Evolutionary conservation across 257 asterid species (phyloP).

Genomic region (Primulina eburnea): DNA sequence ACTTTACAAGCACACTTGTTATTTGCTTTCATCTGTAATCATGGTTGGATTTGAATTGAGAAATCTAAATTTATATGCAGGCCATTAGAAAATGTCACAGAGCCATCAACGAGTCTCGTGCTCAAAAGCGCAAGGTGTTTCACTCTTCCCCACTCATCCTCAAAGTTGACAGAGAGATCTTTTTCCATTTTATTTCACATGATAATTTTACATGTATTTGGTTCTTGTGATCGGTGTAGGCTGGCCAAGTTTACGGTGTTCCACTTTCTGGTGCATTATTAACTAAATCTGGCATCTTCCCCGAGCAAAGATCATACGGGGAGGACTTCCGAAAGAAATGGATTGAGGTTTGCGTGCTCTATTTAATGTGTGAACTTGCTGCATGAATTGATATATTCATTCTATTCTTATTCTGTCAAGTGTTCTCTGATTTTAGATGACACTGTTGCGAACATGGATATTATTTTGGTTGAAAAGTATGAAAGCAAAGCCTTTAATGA

Average conservation of each 20-base stretch:
- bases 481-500: neutral
- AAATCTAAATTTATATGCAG: conserved; percentile 43
- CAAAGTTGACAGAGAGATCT: conserved; percentile 16
- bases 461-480: neutral
- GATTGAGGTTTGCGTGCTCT: conserved; percentile 75
- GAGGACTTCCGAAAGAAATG: conserved; percentile 95
- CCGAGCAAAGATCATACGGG: conserved; percentile 90
- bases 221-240: conserved; percentile 42
- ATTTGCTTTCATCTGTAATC: conserved; percentile 14
- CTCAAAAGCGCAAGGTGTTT: conserved; percentile 86
- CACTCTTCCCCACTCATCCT: conserved; percentile 29
- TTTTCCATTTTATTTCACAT: neutral
- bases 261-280: conserved; percentile 81
- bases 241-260: conserved; percentile 97
- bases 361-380: conserved; percentile 26
- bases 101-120: conserved; percentile 93
- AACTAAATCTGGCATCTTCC: conserved; percentile 72
- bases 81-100: conserved; percentile 87
- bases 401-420: conserved; percentile 15
- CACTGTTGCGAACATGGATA: neutral
- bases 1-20: conserved; percentile 11
- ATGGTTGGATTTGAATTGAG: conserved; percentile 20
- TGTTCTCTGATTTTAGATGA: conserved; percentile 8
- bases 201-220: neutral
- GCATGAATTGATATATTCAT: conserved; percentile 14